Evolutionary conservation across 2,329 filamentous ascomycete species (phyloP).

Genomic region (Cladophialophora carrionii): DNA sequence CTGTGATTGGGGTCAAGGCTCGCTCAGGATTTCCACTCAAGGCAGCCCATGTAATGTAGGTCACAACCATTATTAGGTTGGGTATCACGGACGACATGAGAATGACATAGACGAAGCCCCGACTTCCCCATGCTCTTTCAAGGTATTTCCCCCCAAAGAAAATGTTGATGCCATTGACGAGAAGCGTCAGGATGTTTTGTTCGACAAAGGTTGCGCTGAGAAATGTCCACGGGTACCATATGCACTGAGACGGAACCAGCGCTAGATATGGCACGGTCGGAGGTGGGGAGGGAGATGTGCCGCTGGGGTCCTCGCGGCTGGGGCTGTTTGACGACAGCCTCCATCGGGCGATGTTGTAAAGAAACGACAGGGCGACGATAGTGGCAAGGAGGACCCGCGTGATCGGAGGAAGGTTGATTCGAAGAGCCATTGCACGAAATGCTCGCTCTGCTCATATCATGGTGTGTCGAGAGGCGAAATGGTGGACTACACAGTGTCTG

Average conservation of each 20-base stretch:
- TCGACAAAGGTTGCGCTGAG: conserved; percentile 85
- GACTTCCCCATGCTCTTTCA: conserved; percentile 91
- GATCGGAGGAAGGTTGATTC: conserved; percentile 89
- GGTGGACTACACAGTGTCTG: background rate
- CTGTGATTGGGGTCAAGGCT: conserved; percentile 75
- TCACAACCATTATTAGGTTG: conserved; percentile 73
- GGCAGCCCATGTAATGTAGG: conserved; percentile 74
- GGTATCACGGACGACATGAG: conserved; percentile 76
- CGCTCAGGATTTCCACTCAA: conserved; percentile 55
- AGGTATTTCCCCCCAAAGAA: conserved; percentile 94
- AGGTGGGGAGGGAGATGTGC: conserved; percentile 52
- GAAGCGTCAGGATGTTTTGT: conserved; percentile 85
- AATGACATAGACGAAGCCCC: conserved; percentile 89
- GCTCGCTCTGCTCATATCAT: conserved; percentile 17
- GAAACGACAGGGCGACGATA: conserved; percentile 74
- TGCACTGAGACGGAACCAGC: conserved; percentile 78
- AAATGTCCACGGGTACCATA: conserved; percentile 93
- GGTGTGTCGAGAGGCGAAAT: background rate
- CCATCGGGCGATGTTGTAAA: conserved; percentile 68
- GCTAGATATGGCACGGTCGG: conserved; percentile 84
- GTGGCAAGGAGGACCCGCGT: conserved; percentile 79
- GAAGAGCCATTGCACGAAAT: conserved; percentile 64
- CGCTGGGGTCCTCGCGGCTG: conserved; percentile 39
- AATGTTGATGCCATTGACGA: conserved; percentile 74
- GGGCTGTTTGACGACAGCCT: conserved; percentile 57